These are phyloP conservation scores for Parmelia sp. DNA, from an alignment of 495 filamentous ascomycete species.

Conservation along the genomic window DNA sequence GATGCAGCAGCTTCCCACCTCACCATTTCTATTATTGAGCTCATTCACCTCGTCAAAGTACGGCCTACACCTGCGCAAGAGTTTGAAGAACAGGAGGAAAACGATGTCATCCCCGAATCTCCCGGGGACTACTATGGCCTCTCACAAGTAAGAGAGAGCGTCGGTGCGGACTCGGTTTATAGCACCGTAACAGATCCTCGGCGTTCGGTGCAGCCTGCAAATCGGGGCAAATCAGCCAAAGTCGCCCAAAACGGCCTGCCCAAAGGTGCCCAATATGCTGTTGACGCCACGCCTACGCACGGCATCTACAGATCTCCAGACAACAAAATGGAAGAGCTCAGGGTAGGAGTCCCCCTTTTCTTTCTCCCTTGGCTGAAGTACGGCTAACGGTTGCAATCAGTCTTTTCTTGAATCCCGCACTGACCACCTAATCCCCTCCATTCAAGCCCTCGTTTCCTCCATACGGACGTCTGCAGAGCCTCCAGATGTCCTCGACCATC, in stretches of 20 bases:
- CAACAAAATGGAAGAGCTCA: constrained; percentile 17
- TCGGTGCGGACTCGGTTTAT: constrained; percentile 44
- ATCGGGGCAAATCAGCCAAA: constrained; percentile 12
- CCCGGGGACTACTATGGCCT: constrained; percentile 46
- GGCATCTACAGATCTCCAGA: constrained; percentile 11
- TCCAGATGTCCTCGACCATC: constrained; percentile 59
- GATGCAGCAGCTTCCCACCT: constrained; percentile 96
- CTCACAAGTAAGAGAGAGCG: constrained; percentile 41
- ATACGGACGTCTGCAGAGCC: constrained; percentile 67
- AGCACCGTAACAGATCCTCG: constrained; percentile 47
- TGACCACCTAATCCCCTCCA: constrained; percentile 69
- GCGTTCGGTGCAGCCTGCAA: constrained; percentile 10
- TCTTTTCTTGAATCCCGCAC: constrained; percentile 83
- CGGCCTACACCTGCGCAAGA: constrained; percentile 66
- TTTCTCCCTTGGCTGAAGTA: neutral
- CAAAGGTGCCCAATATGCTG: constrained; percentile 24
- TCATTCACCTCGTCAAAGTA: constrained; percentile 78
- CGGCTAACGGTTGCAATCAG: constrained; percentile 30
- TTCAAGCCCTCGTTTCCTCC: constrained; percentile 71
- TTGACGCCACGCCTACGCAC: constrained; percentile 20
- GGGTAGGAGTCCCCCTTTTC: constrained; percentile 1
- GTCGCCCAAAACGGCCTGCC: constrained; percentile 29
- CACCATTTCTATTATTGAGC: constrained; percentile 74
- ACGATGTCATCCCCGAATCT: constrained; percentile 37
- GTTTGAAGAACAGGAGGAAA: constrained; percentile 63